phyloP scores from a whole-genome alignment of 306 rosid species.

The Pueraria montana region DNA sequence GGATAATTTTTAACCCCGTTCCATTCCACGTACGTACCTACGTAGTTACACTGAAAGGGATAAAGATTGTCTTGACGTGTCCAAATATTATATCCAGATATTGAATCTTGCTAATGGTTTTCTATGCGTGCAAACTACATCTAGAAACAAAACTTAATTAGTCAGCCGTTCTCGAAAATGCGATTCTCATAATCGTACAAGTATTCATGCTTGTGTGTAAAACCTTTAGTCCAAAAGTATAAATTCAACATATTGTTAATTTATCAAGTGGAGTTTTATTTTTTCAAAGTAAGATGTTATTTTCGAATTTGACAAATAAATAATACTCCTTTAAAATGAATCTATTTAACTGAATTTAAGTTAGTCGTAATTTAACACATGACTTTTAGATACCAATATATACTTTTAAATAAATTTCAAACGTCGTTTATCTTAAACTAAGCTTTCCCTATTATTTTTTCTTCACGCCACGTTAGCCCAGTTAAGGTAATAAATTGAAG shows the following conservation, averaged over 20 bases:
- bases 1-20: slow-evolving; percentile 17
- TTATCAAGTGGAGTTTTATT: background rate
- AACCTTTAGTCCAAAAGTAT: background rate
- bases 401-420: background rate
- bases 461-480: background rate
- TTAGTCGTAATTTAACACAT: background rate
- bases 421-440: background rate
- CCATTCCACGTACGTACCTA: background rate
- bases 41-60: background rate
- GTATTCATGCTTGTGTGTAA: slow-evolving; percentile 13
- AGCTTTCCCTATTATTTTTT: background rate
- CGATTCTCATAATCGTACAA: slow-evolving; percentile 21
- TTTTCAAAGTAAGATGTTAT: background rate
- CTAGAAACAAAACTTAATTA: slow-evolving; percentile 6
- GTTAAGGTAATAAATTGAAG: background rate
- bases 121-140: slow-evolving; percentile 54
- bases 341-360: background rate
- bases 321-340: background rate
- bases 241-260: background rate
- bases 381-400: background rate
- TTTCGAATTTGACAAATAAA: no score
- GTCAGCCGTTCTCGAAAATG: slow-evolving; percentile 27
- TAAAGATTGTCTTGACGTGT: slow-evolving; percentile 35
- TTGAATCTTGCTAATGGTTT: slow-evolving; percentile 3
- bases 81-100: background rate